phyloP scores from a whole-genome alignment of 2,329 filamentous ascomycete genomes.

The Rutstroemia sp. region DNA sequence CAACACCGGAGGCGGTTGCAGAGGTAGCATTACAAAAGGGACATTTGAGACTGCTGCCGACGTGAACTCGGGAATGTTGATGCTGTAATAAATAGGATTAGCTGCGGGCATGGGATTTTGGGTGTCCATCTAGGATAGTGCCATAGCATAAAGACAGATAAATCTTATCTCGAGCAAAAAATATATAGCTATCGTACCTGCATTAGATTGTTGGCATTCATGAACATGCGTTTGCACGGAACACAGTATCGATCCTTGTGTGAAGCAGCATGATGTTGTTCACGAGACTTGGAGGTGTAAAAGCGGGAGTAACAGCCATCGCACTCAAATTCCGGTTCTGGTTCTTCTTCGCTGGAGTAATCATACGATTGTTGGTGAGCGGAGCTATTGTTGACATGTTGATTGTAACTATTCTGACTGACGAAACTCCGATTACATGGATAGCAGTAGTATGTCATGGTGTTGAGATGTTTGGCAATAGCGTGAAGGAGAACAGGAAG shows the following conservation, averaged over 20 bases:
- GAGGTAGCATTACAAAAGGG: conserved; percentile 45
- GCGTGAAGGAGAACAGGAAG: too few species aligned
- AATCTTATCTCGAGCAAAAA: neutral
- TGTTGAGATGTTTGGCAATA: too few species aligned
- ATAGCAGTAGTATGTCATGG: neutral
- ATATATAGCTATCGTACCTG: conserved; percentile 11
- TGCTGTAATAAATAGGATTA: conserved; percentile 36
- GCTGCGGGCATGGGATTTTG: too few species aligned
- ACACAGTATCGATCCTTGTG: conserved; percentile 17
- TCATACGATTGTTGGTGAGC: conserved; percentile 5
- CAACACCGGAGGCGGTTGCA: conserved; percentile 48
- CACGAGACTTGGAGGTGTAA: conserved; percentile 10
- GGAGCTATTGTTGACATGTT: conserved; percentile 16
- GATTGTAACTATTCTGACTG: conserved; percentile 8
- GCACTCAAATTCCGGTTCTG: conserved; percentile 15
- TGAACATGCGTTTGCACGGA: conserved; percentile 18
- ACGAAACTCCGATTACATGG: conserved; percentile 13
- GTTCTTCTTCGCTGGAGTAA: neutral
- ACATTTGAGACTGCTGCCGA: conserved; percentile 38
- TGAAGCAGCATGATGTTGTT: conserved; percentile 16
- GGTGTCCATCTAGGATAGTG: too few species aligned
- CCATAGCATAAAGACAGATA: neutral
- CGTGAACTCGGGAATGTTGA: conserved; percentile 44
- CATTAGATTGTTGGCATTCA: conserved; percentile 18
- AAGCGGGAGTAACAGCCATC: conserved; percentile 14